Percentiles rank a stretch among this genome's conserved stretches.
phyloP scores from a whole-genome alignment of 208 protist genomes.

The Tritrichomonas foetus region DNA sequence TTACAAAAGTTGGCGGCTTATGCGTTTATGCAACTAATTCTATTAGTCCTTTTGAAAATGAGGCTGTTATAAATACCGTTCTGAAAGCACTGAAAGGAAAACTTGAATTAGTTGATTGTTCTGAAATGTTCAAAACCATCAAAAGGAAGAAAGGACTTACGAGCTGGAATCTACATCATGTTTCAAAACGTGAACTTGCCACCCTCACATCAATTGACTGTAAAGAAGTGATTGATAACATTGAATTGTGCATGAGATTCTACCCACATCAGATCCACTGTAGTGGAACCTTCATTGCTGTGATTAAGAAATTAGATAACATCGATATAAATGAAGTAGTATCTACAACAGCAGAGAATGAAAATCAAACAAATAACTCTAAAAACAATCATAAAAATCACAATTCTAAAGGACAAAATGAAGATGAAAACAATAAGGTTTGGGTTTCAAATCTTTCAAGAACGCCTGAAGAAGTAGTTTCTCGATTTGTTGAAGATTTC shows the following conservation, averaged over 20 bases:
- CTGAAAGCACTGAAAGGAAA: conserved; percentile 10
- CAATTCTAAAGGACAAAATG: no score
- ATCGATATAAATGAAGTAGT: no score
- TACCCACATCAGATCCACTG: not conserved
- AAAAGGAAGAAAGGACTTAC: not conserved
- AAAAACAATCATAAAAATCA: no score
- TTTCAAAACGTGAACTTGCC: no score
- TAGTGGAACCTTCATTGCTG: not conserved
- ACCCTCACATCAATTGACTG: not conserved
- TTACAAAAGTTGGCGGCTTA: conserved; percentile 46
- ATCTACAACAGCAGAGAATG: no score
- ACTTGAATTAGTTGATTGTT: not conserved
- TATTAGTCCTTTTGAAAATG: conserved; percentile 63
- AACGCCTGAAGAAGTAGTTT: no score
- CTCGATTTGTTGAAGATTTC: no score
- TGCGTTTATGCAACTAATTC: conserved; percentile 64
- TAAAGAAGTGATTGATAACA: not conserved
- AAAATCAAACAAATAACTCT: no score
- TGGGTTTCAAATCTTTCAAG: no score
- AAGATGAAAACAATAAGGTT: no score
- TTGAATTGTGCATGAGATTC: not conserved
- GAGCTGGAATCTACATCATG: not conserved
- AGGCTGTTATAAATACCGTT: conserved; percentile 59
- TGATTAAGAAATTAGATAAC: not conserved
- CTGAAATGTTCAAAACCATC: not conserved